These are phyloP conservation scores for Castanopsis chinensis DNA, from an alignment of 306 rosid species.

Conservation along the genomic window DNA sequence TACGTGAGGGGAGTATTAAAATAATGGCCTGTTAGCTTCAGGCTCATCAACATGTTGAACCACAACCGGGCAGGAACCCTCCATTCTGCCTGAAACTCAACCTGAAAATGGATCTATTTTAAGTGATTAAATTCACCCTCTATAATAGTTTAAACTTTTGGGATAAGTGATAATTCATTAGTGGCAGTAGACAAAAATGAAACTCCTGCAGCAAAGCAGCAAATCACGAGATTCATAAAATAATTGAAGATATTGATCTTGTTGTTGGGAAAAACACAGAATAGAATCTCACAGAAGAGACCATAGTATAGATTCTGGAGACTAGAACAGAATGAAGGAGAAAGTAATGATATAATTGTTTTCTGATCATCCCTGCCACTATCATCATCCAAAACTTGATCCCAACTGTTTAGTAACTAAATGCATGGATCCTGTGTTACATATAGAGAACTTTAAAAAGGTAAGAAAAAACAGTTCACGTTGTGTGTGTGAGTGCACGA, in stretches of 20 bases:
- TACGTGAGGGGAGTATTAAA: too few relatives aligned
- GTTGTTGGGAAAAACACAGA: not conserved
- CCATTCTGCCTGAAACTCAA: too few relatives aligned
- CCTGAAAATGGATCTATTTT: too few relatives aligned
- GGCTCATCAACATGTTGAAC: too few relatives aligned
- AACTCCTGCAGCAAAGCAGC: not conserved
- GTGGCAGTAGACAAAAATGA: not conserved
- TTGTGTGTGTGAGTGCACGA: not conserved
- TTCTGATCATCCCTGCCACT: not conserved
- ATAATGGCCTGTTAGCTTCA: too few relatives aligned
- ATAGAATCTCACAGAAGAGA: not conserved
- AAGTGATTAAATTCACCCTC: too few relatives aligned
- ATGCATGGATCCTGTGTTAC: not conserved
- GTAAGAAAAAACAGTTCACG: not conserved
- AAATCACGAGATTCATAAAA: not conserved
- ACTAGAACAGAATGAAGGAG: not conserved
- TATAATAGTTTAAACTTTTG: too few relatives aligned
- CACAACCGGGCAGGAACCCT: too few relatives aligned
- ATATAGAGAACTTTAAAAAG: not conserved
- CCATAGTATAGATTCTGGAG: not conserved
- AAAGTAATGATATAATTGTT: not conserved
- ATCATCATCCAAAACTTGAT: not conserved
- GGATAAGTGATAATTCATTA: too few relatives aligned
- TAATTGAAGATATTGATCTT: constrained; percentile 4
- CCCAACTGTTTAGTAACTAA: not conserved